phyloP scores from a whole-genome alignment of 1,284 basidiomycete species.

The Puccinia horiana region DNA sequence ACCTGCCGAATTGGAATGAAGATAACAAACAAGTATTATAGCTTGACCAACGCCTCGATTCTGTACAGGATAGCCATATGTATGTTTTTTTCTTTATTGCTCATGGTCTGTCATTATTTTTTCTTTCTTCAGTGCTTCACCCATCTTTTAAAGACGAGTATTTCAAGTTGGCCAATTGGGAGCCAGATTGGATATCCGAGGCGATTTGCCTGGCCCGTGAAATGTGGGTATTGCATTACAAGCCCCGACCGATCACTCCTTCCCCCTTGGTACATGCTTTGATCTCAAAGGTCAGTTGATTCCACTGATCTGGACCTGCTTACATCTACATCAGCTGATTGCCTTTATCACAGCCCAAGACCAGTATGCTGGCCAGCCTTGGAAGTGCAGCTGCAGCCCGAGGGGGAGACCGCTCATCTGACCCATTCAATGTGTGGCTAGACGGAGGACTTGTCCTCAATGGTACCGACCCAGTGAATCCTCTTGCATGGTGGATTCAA shows the following conservation, averaged over 20 bases:
- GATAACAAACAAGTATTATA: slow-evolving; percentile 28
- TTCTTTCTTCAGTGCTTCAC: background rate
- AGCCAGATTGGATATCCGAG: background rate
- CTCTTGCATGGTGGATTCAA: slow-evolving; percentile 2
- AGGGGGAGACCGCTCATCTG: background rate
- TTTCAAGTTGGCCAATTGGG: background rate
- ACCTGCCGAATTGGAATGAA: background rate
- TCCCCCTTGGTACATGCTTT: background rate
- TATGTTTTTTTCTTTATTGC: background rate
- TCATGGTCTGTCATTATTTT: background rate
- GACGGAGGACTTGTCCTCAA: background rate
- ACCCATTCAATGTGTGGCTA: background rate
- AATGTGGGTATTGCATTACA: background rate
- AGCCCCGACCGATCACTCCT: background rate
- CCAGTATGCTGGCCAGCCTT: background rate
- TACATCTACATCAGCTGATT: background rate
- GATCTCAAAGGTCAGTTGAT: background rate
- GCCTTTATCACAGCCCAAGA: background rate
- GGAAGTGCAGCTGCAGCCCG: background rate
- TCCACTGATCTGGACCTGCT: background rate
- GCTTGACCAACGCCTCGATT: background rate
- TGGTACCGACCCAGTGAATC: background rate
- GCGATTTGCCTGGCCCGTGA: background rate
- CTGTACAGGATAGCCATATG: background rate
- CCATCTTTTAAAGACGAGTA: slow-evolving; percentile 1